A percentile compares a stretch with the other conserved stretches of the same genome.
These are phyloP conservation scores for Rhypophila decipiens DNA, from an alignment of 495 filamentous ascomycete genomes.

Conservation along the genomic window DNA sequence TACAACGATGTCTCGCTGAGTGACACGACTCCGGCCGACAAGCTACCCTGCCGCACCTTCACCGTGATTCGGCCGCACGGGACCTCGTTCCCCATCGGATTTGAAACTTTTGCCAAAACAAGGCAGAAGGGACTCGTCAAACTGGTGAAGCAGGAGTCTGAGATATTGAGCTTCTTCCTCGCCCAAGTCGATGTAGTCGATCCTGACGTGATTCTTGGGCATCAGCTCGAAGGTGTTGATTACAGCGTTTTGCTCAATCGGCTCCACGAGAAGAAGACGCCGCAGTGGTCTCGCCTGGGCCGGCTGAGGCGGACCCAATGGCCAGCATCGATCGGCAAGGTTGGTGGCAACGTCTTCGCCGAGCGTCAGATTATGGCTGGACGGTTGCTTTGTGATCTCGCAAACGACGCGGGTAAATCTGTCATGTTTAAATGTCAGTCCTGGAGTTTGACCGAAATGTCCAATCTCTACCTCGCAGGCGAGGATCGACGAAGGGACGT, in stretches of 20 bases:
- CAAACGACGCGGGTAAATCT: conserved; percentile 95
- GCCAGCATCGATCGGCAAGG: conserved; percentile 82
- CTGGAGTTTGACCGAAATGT: conserved; percentile 98
- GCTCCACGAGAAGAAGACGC: conserved; percentile 82
- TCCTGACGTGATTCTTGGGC: conserved; percentile 92
- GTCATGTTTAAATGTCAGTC: conserved; percentile 95
- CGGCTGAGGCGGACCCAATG: conserved; percentile 76
- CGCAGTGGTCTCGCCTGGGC: conserved; percentile 88
- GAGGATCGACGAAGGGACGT: conserved; percentile 68
- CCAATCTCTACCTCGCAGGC: conserved; percentile 70
- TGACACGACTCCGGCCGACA: conserved; percentile 82
- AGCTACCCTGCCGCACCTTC: conserved; percentile 81
- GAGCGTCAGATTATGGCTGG: conserved; percentile 87
- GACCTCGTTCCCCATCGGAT: conserved; percentile 71
- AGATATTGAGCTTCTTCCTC: conserved; percentile 78
- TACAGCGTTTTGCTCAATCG: conserved; percentile 85
- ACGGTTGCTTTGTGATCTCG: conserved; percentile 86
- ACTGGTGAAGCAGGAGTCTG: conserved; percentile 72
- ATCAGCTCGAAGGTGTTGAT: conserved; percentile 93
- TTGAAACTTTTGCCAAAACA: conserved; percentile 60
- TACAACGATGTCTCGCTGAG: conserved; percentile 85
- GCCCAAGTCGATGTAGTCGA: conserved; percentile 82
- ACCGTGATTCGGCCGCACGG: conserved; percentile 81
- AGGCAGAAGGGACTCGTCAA: conserved; percentile 66
- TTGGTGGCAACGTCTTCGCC: conserved; percentile 81